Conservation (phyloP, 2,329 filamentous ascomycete genomes). For the Arthrobotrys sinensis region DNA sequence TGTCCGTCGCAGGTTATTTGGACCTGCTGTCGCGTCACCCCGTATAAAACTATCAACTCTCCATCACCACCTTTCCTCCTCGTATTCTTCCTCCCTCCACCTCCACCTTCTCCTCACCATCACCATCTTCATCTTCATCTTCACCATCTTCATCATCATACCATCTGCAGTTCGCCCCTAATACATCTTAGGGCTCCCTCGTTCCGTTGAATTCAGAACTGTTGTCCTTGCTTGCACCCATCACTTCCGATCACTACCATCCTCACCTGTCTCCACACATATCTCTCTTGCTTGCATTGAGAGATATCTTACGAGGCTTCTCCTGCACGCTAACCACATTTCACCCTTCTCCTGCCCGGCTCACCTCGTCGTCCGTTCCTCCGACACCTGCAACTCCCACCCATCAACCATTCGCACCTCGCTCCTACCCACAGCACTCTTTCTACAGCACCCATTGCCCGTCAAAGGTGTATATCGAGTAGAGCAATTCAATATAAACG, state of each 20-base stretch:
- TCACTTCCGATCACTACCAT: slow-evolving; percentile 56
- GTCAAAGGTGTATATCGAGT: slow-evolving; percentile 62
- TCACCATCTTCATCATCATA: not conserved
- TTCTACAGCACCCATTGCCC: slow-evolving; percentile 61
- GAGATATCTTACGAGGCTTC: slow-evolving; percentile 46
- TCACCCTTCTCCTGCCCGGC: slow-evolving; percentile 41
- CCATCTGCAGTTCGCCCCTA: slow-evolving; percentile 40
- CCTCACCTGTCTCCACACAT: slow-evolving; percentile 29
- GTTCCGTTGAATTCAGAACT: slow-evolving; percentile 43
- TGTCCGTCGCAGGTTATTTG: slow-evolving; percentile 44
- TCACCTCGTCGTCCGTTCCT: slow-evolving; percentile 51
- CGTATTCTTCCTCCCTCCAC: slow-evolving; percentile 14
- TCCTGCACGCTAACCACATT: slow-evolving; percentile 34
- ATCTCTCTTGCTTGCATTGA: slow-evolving; percentile 37
- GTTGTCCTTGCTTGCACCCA: slow-evolving; percentile 55
- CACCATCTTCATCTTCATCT: slow-evolving; percentile 6
- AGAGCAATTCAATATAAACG: slow-evolving; percentile 57
- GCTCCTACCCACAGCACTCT: slow-evolving; percentile 50
- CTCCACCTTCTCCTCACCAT: slow-evolving; percentile 6
- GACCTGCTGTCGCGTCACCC: slow-evolving; percentile 43
- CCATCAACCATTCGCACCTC: slow-evolving; percentile 35
- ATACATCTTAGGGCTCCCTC: slow-evolving; percentile 48
- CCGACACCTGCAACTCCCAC: slow-evolving; percentile 38
- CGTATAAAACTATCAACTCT: slow-evolving; percentile 33
- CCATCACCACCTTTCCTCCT: slow-evolving; percentile 29